A percentile compares a stretch with the other conserved stretches of the same genome.
Evolutionary conservation across 495 filamentous ascomycete species (phyloP).

Genomic region (Aspergillus olivimuriae): DNA sequence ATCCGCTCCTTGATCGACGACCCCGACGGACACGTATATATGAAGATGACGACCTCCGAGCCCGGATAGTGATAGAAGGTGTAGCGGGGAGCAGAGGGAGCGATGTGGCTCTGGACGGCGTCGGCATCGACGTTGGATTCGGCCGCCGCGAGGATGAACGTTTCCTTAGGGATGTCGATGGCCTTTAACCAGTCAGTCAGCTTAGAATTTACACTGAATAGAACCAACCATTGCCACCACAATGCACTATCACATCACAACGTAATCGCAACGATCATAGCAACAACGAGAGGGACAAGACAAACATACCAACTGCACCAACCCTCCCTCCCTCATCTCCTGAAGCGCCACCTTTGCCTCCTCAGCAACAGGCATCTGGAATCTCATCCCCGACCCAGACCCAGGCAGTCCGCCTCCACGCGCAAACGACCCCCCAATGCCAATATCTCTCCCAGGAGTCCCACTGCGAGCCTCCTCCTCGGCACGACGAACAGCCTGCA

Average conservation of each 20-base stretch:
- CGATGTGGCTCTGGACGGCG: constrained; percentile 56
- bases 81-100: constrained; percentile 78
- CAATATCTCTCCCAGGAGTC: constrained; percentile 52
- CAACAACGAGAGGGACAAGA: too few relatives aligned
- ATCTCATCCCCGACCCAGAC: constrained; percentile 47
- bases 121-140: constrained; percentile 44
- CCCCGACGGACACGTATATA: constrained; percentile 83
- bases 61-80: constrained; percentile 75
- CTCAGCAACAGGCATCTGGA: constrained; percentile 62
- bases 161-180: constrained; percentile 66
- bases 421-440: constrained; percentile 56
- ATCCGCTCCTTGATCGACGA: constrained; percentile 88
- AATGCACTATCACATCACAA: too few relatives aligned
- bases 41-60: constrained; percentile 70
- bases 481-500: constrained; percentile 69
- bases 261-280: too few relatives aligned
- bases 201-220: constrained; percentile 23
- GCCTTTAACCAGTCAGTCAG: constrained; percentile 23
- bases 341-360: constrained; percentile 61
- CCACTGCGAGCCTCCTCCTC: constrained; percentile 76
- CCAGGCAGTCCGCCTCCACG: constrained; percentile 27
- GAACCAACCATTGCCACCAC: too few relatives aligned
- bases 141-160: constrained; percentile 62
- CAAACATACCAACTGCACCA: constrained; percentile 75
- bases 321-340: constrained; percentile 47